phyloP scores from a whole-genome alignment of 2,329 filamentous ascomycete genomes.

The Arthrobotrys sphaeroides region DNA sequence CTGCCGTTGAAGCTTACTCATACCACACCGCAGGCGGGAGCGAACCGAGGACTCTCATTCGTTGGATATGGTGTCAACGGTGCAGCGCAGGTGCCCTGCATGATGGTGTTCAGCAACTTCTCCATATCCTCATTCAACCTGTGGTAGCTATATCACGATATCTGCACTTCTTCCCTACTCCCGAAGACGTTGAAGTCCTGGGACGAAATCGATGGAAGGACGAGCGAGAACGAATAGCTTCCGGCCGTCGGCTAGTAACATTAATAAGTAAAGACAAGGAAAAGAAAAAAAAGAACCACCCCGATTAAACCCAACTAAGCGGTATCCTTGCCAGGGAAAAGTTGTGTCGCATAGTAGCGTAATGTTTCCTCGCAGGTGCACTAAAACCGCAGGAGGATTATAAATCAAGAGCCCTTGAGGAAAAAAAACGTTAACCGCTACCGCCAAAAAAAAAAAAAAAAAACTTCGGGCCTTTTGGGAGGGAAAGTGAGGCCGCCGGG shows the following conservation, averaged over 20 bases:
- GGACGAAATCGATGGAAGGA: not conserved
- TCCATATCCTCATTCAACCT: not conserved
- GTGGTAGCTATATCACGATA: not conserved
- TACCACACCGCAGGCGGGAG: not conserved
- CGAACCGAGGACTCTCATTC: slow-evolving; percentile 27
- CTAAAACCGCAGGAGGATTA: slow-evolving; percentile 54
- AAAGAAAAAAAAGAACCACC: slow-evolving; percentile 8
- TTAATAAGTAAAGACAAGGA: not conserved
- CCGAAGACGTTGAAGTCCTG: not conserved
- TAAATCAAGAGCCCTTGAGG: slow-evolving; percentile 38
- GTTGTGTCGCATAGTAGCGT: slow-evolving; percentile 12
- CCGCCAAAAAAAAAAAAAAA: slow-evolving; percentile 3
- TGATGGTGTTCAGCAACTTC: slow-evolving; percentile 16
- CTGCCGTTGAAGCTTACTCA: slow-evolving; percentile 6
- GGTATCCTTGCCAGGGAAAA: slow-evolving; percentile 37
- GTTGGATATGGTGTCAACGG: slow-evolving; percentile 48
- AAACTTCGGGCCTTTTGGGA: slow-evolving; percentile 18
- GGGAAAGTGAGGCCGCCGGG: slow-evolving; percentile 36
- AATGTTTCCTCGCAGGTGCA: slow-evolving; percentile 6
- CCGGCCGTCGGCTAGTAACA: slow-evolving; percentile 22
- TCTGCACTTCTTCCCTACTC: not conserved
- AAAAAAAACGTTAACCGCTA: slow-evolving; percentile 6
- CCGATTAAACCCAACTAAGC: slow-evolving; percentile 4
- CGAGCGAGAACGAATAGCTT: slow-evolving; percentile 14
- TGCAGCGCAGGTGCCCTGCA: slow-evolving; percentile 38